Base-by-base conservation (phyloP, 2,329 filamentous ascomycete genomes). In the Chrysoporthe deuterocubensis region DNA sequence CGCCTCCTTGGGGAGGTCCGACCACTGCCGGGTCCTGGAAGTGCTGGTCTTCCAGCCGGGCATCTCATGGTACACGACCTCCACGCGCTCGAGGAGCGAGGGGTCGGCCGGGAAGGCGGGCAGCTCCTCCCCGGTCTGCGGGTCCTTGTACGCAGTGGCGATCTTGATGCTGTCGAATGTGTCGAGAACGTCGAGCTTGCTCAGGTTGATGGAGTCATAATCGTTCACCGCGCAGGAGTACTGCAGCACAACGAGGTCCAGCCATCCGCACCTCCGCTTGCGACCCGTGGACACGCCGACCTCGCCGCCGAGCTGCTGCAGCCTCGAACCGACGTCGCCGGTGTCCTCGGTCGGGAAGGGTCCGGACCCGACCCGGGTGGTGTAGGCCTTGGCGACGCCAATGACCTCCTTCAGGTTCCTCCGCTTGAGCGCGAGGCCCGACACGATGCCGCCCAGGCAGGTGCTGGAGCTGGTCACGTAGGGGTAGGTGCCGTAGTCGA, bases 101-200 rank as follows among this genome's bases (percentile, higher is more conserved):
- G 88, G 82, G 73, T 91, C 86, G 8, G 89, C 88, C 4, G 85
- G 91, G 83, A 91, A 93, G 14, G 84, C 87, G 21, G 85, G 82
- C 13, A 91, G 78, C 66, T 81, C 79, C 74, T 54, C 50, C 50
- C 79, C 80, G 0, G 79, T 81, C 42, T 77, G 74, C 52, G 79
- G 76, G 64, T 82, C 77, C 73, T 83, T 84, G 81, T 97, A 97
- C 2, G 87, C 89, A 16, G 91, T 87, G 21, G 91, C 91, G 62
- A 92, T 83, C 67, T 94, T 92, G 79, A 96, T 86, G 74, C 88
- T 89, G 11, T 87, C 83, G 76, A 97, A 93, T 43, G 87, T 87
- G 76, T 94, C 91, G 18, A 94, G 83, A 48, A 93, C 84, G 73
- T 92, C 90, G 32, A 92, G 84, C 78, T 88, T 89, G 16, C 85